Conservation (phyloP, 2,329 filamentous ascomycete species). For the Fusarium miscanthi region DNA sequence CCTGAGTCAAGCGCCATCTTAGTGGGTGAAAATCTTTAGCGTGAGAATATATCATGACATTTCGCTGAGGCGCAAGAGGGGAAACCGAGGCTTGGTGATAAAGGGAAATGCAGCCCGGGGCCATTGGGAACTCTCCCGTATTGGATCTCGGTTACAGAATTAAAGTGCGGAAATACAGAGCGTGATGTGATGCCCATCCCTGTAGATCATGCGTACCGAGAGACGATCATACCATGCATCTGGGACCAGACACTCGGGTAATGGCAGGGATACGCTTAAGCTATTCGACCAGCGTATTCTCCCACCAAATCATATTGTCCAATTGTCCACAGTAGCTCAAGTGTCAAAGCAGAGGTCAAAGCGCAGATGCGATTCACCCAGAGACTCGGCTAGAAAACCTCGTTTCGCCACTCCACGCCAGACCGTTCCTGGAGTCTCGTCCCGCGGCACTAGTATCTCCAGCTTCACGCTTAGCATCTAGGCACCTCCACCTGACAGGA, state of each 20-base stretch:
- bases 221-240: not conserved
- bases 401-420: slow-evolving; percentile 1
- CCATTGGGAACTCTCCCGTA: not conserved
- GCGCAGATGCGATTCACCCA: not conserved
- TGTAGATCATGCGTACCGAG: not conserved
- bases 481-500: not conserved
- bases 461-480: not conserved
- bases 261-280: not conserved
- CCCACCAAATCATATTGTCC: not conserved
- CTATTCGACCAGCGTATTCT: not conserved
- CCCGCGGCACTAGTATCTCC: not conserved
- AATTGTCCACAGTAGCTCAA: not conserved
- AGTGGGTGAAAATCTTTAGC: not conserved
- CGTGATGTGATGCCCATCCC: not conserved
- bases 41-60: not conserved
- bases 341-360: not conserved
- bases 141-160: not conserved
- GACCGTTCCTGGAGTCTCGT: not conserved
- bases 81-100: not conserved
- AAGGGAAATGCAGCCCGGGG: not conserved
- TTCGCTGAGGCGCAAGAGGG: not conserved
- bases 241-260: not conserved
- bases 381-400: not conserved
- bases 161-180: not conserved
- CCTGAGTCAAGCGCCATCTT: not conserved